phyloP scores from a whole-genome alignment of 257 asterid species.

The Handroanthus guayacan region DNA sequence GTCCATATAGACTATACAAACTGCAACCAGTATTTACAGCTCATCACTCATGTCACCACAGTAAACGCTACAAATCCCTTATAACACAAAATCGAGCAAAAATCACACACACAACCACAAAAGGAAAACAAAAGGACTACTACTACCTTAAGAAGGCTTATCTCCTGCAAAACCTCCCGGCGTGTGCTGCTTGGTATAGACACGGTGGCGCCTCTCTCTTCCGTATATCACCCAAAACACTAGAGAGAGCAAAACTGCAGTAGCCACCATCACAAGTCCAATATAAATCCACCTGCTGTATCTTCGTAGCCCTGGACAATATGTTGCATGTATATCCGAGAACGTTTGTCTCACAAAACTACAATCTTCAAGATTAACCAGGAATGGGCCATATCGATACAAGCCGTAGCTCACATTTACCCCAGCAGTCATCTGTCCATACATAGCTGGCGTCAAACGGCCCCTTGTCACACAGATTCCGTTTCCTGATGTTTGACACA shows the following conservation, averaged over 20 bases:
- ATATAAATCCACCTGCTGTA: constrained; percentile 65
- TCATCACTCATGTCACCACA: neutral
- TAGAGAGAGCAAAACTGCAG: constrained; percentile 63
- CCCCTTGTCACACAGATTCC: constrained; percentile 70
- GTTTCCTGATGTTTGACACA: constrained; percentile 65
- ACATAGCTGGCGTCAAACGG: constrained; percentile 71
- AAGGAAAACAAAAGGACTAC: neutral
- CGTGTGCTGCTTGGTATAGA: constrained; percentile 63
- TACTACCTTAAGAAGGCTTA: constrained; percentile 38
- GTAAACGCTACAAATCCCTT: neutral
- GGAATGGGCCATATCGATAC: constrained; percentile 72
- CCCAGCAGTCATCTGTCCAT: constrained; percentile 73
- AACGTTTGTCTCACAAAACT: constrained; percentile 79
- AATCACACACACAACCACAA: too few species aligned
- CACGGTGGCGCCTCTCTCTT: constrained; percentile 82
- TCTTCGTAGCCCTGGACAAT: constrained; percentile 77
- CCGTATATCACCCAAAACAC: constrained; percentile 93
- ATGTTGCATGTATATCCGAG: constrained; percentile 42
- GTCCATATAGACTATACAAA: constrained; percentile 6
- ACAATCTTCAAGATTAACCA: constrained; percentile 81
- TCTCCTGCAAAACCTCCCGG: constrained; percentile 44
- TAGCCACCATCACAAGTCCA: constrained; percentile 78
- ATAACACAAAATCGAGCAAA: constrained; percentile 3
- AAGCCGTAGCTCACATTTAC: constrained; percentile 86
- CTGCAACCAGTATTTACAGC: constrained; percentile 2